Evolutionary conservation across 73 alveolate species (phyloP).

Genomic region (Paramecium bursaria): DNA sequence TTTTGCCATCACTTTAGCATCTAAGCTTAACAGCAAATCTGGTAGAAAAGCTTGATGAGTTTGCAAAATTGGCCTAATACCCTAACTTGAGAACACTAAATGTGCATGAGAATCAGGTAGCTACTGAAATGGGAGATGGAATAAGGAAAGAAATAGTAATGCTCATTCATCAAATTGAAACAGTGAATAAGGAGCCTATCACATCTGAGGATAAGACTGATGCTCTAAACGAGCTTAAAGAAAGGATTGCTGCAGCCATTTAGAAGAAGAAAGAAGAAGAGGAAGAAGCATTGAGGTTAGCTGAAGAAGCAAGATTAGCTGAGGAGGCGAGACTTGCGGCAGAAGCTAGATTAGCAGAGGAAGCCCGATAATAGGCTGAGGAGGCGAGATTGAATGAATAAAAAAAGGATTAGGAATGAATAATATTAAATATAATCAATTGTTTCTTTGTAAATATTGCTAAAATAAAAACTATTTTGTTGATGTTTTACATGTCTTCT

Average conservation of each 20-base stretch:
- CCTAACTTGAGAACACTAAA: slow-evolving; percentile 39
- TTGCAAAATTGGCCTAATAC: neutral
- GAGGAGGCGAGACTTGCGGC: slow-evolving; percentile 49
- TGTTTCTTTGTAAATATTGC: neutral
- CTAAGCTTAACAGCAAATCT: slow-evolving; percentile 61
- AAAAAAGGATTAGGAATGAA: neutral
- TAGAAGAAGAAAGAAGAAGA: slow-evolving; percentile 67
- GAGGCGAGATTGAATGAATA: neutral
- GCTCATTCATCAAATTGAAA: slow-evolving; percentile 42
- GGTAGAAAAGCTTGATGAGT: slow-evolving; percentile 55
- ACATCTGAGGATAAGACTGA: slow-evolving; percentile 65
- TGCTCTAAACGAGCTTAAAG: slow-evolving; percentile 63
- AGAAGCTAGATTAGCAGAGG: slow-evolving; percentile 63
- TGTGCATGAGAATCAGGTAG: slow-evolving; percentile 57
- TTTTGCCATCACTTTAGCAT: neutral
- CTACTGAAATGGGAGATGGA: slow-evolving; percentile 58
- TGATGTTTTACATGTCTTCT: too few relatives aligned
- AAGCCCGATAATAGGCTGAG: slow-evolving; percentile 14
- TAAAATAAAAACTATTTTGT: too few relatives aligned
- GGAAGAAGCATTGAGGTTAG: slow-evolving; percentile 55
- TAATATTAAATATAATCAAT: neutral
- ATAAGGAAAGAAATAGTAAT: slow-evolving; percentile 63
- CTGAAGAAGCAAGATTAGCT: slow-evolving; percentile 65
- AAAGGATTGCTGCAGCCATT: slow-evolving; percentile 62
- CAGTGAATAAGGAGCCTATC: slow-evolving; percentile 65